Evolutionary conservation across 2,329 filamentous ascomycete genomes (phyloP).

Genomic region (Colletotrichum musicola): DNA sequence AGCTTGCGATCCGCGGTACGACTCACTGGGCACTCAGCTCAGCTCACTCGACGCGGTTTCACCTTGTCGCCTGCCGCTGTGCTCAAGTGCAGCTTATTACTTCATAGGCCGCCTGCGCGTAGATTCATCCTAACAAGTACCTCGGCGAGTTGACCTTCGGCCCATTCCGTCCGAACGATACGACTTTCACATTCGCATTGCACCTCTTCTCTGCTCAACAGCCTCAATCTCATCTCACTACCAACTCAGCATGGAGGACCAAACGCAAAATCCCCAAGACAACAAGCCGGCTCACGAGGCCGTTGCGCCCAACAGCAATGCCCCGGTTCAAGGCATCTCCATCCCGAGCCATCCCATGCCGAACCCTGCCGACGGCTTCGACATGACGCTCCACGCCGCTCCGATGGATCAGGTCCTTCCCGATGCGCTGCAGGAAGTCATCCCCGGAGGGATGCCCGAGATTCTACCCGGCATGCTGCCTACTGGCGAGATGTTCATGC

Average conservation of each 20-base stretch:
- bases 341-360: conserved; percentile 30
- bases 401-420: conserved; percentile 40
- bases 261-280: conserved; percentile 22
- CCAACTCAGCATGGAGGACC: conserved; percentile 24
- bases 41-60: conserved; percentile 22
- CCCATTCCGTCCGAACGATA: conserved; percentile 1
- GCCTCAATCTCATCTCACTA: not conserved
- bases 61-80: conserved; percentile 9
- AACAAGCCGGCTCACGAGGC: conserved; percentile 25
- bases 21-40: not conserved
- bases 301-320: conserved; percentile 10
- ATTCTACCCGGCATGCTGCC: conserved; percentile 39
- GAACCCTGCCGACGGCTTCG: conserved; percentile 23
- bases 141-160: conserved; percentile 1
- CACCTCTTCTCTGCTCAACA: not conserved
- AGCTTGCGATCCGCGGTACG: conserved; percentile 1
- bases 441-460: conserved; percentile 38
- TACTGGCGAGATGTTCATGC: conserved; percentile 39
- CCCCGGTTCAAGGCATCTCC: conserved; percentile 8
- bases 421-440: conserved; percentile 39
- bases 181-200: not conserved
- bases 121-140: conserved; percentile 14
- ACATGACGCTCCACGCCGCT: conserved; percentile 31
- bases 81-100: conserved; percentile 4
- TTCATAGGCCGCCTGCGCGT: conserved; percentile 10